Conservation (phyloP, 495 filamentous ascomycete genomes). For the Cudoniella acicularis region DNA sequence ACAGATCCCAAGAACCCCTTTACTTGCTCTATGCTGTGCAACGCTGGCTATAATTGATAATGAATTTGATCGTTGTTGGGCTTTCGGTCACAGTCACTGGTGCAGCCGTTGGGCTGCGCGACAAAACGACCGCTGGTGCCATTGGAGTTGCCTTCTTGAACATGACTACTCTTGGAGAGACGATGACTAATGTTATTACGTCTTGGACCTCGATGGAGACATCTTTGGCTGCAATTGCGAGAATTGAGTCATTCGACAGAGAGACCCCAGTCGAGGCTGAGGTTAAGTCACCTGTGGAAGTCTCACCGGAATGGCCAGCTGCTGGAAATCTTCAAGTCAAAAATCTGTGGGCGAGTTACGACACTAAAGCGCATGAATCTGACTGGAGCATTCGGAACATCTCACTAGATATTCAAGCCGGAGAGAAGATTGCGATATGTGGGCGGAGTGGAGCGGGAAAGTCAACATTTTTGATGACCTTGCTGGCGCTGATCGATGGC, state of each 20-base stretch:
- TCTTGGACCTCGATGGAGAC: constrained; percentile 44
- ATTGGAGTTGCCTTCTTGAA: constrained; percentile 38
- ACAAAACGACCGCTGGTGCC: constrained; percentile 25
- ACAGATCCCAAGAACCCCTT: constrained; percentile 35
- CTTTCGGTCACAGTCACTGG: constrained; percentile 30
- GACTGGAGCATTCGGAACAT: constrained; percentile 23
- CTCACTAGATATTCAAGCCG: constrained; percentile 26
- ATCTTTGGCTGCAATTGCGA: constrained; percentile 44
- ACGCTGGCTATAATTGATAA: constrained; percentile 35
- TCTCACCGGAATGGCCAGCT: constrained; percentile 29
- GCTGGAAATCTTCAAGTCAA: constrained; percentile 25
- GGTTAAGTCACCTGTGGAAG: constrained; percentile 7
- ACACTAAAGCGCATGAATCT: constrained; percentile 14
- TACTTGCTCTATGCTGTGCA: constrained; percentile 42
- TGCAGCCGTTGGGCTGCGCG: constrained; percentile 22
- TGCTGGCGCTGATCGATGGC: constrained; percentile 32
- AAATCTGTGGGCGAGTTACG: constrained; percentile 31
- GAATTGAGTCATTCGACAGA: constrained; percentile 35
- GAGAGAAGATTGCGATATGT: constrained; percentile 33
- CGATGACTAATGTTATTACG: constrained; percentile 34
- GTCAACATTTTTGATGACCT: constrained; percentile 31
- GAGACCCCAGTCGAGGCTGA: constrained; percentile 36
- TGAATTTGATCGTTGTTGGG: constrained; percentile 34
- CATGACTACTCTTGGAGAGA: constrained; percentile 26
- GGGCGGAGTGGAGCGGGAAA: constrained; percentile 39